Evolutionary conservation across 2,329 filamentous ascomycete genomes (phyloP).

Genomic region (Hymenoscyphus salicellus): DNA sequence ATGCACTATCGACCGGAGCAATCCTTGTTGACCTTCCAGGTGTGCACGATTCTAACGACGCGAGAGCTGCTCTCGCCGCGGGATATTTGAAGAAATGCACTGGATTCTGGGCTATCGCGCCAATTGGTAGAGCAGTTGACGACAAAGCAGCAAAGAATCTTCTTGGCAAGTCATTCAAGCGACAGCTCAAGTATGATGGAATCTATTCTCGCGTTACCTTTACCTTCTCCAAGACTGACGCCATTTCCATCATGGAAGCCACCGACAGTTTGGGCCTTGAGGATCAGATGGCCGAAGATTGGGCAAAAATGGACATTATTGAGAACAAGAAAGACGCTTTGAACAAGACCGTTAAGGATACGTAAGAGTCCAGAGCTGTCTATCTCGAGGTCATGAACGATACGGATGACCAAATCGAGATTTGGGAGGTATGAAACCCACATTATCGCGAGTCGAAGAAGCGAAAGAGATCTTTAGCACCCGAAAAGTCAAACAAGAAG

Average conservation of each 20-base stretch:
- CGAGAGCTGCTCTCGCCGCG: slow-evolving; percentile 44
- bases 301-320: slow-evolving; percentile 29
- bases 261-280: background rate
- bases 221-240: slow-evolving; percentile 9
- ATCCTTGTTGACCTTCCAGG: slow-evolving; percentile 54
- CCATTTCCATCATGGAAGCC: slow-evolving; percentile 4
- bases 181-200: slow-evolving; percentile 6
- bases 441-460: slow-evolving; percentile 36
- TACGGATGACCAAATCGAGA: slow-evolving; percentile 43
- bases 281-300: slow-evolving; percentile 38
- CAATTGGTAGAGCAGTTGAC: slow-evolving; percentile 47
- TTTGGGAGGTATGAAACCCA: slow-evolving; percentile 39
- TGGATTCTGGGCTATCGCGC: slow-evolving; percentile 37
- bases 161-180: slow-evolving; percentile 5
- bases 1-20: slow-evolving; percentile 47
- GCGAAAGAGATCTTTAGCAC: slow-evolving; percentile 39
- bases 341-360: slow-evolving; percentile 23
- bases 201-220: slow-evolving; percentile 5
- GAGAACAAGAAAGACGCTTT: slow-evolving; percentile 22
- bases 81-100: slow-evolving; percentile 23
- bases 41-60: slow-evolving; percentile 49
- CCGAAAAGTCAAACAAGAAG: slow-evolving; percentile 26
- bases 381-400: slow-evolving; percentile 38
- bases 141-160: slow-evolving; percentile 41
- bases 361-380: slow-evolving; percentile 37